Conservation (phyloP, 2,329 filamentous ascomycete genomes). For the Scleromitrula shiraiana region DNA sequence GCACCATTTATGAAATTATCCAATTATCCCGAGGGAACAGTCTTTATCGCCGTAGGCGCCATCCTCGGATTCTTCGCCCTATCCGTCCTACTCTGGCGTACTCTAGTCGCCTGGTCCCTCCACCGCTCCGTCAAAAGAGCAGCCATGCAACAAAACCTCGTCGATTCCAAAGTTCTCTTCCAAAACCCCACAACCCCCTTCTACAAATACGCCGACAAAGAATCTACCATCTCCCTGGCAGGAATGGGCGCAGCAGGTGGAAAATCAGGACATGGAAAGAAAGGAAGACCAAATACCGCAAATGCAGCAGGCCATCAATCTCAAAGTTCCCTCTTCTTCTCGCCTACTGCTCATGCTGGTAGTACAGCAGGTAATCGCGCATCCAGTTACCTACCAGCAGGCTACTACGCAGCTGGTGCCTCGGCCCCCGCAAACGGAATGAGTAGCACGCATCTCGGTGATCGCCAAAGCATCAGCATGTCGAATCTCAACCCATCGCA, state of each 20-base stretch:
- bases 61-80: constrained; percentile 76
- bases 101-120: constrained; percentile 79
- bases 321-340: constrained; percentile 66
- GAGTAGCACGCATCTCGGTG: constrained; percentile 28
- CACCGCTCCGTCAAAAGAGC: constrained; percentile 86
- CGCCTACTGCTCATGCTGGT: constrained; percentile 68
- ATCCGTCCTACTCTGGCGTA: constrained; percentile 81
- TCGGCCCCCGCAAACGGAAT: constrained; percentile 28
- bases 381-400: constrained; percentile 79
- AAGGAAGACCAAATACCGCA: constrained; percentile 32
- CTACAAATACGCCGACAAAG: constrained; percentile 53
- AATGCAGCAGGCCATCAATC: constrained; percentile 19
- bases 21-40: constrained; percentile 77
- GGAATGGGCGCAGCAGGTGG: constrained; percentile 17
- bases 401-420: constrained; percentile 73
- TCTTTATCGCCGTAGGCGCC: constrained; percentile 92
- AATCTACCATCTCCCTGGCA: constrained; percentile 26
- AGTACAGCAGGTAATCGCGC: constrained; percentile 51
- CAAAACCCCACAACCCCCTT: constrained; percentile 43
- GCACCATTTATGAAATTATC: constrained; percentile 92
- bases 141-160: constrained; percentile 62
- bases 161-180: constrained; percentile 63
- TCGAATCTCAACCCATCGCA: constrained; percentile 48
- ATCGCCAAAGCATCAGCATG: constrained; percentile 44
- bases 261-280: constrained; percentile 28